A percentile compares a stretch with the other conserved stretches of the same genome.
Evolutionary conservation across 768 basidiomycete species (phyloP).

Genomic region (Pleurotus eryngii): DNA sequence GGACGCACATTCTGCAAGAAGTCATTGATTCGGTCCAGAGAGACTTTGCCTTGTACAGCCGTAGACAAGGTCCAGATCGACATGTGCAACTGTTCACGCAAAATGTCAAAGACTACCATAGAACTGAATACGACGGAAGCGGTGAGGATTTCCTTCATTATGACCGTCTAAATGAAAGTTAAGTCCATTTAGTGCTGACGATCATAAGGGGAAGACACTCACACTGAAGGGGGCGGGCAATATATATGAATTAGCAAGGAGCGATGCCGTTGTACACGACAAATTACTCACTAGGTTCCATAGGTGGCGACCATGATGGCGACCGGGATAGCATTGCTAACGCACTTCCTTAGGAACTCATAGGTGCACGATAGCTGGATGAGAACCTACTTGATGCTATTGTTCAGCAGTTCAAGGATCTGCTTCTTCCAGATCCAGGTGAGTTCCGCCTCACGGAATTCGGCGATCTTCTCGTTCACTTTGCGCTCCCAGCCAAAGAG

Average conservation of each 20-base stretch:
- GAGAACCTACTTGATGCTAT: constrained; percentile 34
- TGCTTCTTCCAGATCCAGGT: constrained; percentile 48
- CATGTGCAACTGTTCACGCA: constrained; percentile 49
- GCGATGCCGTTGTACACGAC: neutral
- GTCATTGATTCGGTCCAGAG: constrained; percentile 49
- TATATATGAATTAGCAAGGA: neutral
- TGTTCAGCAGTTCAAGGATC: constrained; percentile 45
- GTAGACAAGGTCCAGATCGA: constrained; percentile 25
- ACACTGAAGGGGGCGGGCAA: neutral
- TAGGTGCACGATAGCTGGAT: neutral
- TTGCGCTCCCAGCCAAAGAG: constrained; percentile 66
- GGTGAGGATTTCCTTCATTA: constrained; percentile 36
- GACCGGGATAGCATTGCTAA: constrained; percentile 57
- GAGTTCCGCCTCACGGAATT: constrained; percentile 61
- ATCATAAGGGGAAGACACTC: neutral
- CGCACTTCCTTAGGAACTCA: neutral
- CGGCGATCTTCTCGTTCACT: constrained; percentile 46
- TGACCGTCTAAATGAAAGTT: constrained; percentile 24
- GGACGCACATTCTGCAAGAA: constrained; percentile 34
- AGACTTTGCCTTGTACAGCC: constrained; percentile 49
- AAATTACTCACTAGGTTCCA: constrained; percentile 45
- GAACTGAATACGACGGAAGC: constrained; percentile 45
- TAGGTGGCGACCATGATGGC: constrained; percentile 65
- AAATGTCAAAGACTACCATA: constrained; percentile 58
- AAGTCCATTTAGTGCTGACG: neutral